Percentiles rank a stretch among this genome's conserved stretches.
phyloP scores from a whole-genome alignment of 345 rosid genomes.

The Citrus medica region DNA sequence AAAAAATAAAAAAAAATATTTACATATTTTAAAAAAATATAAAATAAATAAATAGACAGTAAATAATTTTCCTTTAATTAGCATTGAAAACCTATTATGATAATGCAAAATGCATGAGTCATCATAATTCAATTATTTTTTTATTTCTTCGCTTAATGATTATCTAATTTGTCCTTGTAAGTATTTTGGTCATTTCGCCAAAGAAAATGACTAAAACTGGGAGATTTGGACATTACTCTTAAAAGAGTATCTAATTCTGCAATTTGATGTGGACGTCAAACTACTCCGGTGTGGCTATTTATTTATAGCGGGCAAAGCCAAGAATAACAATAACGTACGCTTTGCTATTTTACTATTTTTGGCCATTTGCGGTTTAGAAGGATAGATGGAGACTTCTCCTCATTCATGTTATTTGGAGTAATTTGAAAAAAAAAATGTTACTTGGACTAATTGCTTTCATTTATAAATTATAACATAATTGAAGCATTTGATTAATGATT shows the following conservation, averaged over 20 bases:
- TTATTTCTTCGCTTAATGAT: too few species aligned
- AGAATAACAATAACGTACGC: neutral
- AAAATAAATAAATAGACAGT: too few species aligned
- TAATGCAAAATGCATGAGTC: neutral
- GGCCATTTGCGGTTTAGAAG: neutral
- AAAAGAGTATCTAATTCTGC: too few species aligned
- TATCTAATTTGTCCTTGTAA: neutral
- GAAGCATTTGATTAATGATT: too few species aligned
- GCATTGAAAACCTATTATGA: neutral
- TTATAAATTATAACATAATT: neutral
- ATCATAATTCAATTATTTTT: neutral
- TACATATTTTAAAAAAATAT: fast-evolving
- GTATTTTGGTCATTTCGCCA: neutral
- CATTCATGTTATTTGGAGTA: neutral
- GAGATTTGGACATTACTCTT: neutral
- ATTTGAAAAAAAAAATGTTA: neutral
- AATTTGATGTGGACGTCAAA: conserved; percentile 1
- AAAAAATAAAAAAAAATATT: too few species aligned
- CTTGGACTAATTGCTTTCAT: neutral
- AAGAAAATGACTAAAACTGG: neutral
- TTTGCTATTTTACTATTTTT: neutral
- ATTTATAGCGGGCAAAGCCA: neutral
- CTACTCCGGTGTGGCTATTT: neutral
- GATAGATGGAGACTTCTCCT: neutral
- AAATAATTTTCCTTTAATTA: too few species aligned